phyloP scores from a whole-genome alignment of 2,329 filamentous ascomycete species.

The Cadophora malorum region DNA sequence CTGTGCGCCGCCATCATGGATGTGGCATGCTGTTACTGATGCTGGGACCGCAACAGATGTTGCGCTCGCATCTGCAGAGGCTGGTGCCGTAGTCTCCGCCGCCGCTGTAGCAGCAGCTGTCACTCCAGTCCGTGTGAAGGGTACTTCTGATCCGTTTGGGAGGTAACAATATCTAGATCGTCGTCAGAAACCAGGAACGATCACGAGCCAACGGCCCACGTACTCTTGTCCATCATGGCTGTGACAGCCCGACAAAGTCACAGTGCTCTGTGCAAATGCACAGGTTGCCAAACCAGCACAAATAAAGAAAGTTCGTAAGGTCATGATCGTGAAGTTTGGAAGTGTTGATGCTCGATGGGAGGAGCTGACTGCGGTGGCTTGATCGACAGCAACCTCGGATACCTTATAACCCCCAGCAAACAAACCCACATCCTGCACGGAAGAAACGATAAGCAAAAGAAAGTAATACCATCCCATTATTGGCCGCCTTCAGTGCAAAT shows the following conservation, averaged over 20 bases:
- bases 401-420: background rate
- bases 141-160: constrained; percentile 25
- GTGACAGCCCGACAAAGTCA: constrained; percentile 44
- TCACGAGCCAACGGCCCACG: background rate
- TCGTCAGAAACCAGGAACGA: background rate
- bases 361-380: background rate
- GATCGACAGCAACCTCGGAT: background rate
- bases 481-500: background rate
- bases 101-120: background rate
- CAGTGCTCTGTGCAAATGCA: constrained; percentile 11
- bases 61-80: constrained; percentile 10
- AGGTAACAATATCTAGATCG: constrained; percentile 22
- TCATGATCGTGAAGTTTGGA: constrained; percentile 19
- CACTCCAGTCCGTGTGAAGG: constrained; percentile 19
- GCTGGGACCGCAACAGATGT: constrained; percentile 16
- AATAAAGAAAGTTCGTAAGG: background rate
- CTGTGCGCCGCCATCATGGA: constrained; percentile 52
- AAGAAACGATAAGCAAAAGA: background rate
- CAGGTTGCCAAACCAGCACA: constrained; percentile 5
- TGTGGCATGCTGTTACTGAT: constrained; percentile 59
- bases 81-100: constrained; percentile 11
- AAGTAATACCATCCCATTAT: background rate
- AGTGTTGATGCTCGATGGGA: background rate
- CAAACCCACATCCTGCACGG: background rate
- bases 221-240: constrained; percentile 44